Evolutionary conservation across 768 basidiomycete species (phyloP), one percentile per base, ranked within the genome.

Genomic region (Dictyophora rubrovolvata): DNA sequence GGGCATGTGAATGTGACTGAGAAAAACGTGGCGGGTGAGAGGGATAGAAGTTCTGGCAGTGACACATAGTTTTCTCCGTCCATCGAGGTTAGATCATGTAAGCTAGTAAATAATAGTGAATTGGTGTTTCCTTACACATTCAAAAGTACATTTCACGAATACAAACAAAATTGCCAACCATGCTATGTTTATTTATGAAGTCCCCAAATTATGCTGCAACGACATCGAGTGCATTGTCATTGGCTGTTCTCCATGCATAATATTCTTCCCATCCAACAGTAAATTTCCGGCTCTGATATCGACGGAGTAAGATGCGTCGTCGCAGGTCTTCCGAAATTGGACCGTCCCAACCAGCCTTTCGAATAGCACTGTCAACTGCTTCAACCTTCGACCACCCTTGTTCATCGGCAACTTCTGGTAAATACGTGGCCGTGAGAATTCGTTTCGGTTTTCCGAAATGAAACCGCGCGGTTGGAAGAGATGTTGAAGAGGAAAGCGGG

Each of bases 311-410:
- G 64, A 93, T 71, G 67, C 82, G 84, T 64, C 87, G 77, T 52
- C 91, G 77, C 53, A 92, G 71, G 64, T 88, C 88, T 69, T 95
- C 93, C 0, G 85, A 88, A 65, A 94, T 88, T 53, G 71, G 70
- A 1, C 89, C 91, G 59, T 70, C 80, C 87, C 87, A 98, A 2
- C 93, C 96, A 3, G 94, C 90, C 72, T 99, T 99, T 62, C 83
- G 81, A 63, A 98, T 92, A 28, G 93, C 92, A 65, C 86, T 92
- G 65, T 94, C 86, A 42, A 99, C 73, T 7, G 95, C 86, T 70
- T 96, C 89, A 60, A 86, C 74, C 78, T 87, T 88, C 62, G 85
- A 82, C 96, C 96, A 99, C 7, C 91, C 93, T 71, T 98, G 95
- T 37, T 92, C 90, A 0, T 86, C 81, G 48, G 90, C 87, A 60